Base-by-base conservation (phyloP, 140 eudicot species). In the Flaveria floridana region DNA sequence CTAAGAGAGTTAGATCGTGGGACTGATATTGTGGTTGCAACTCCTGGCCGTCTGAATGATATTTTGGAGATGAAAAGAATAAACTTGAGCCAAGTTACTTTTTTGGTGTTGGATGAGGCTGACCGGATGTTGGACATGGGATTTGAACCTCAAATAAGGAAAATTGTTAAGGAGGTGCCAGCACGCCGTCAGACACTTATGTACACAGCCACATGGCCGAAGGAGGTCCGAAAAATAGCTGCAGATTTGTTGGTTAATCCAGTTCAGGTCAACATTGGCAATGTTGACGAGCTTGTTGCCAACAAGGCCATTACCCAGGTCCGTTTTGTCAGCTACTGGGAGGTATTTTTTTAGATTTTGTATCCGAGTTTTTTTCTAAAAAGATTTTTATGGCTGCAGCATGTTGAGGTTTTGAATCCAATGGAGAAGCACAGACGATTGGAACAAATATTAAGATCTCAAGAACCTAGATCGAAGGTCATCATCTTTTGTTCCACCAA, bases 91-190 rank as follows among this genome's bases (percentile, higher is more conserved):
- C 99, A 94, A 81, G 85, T 94, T 51, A 84, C 99, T 2, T 94
- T 91, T 78, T 82, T 94, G 87, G 99, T 94, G 64, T 77, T 94
- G 74, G 99, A 94, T 66, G 99, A 94, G 82, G 99, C 99, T 11
- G 99, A 94, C 72, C 87, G 99, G 47, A 94, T 94, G 99, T 85
- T 94, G 76, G 99, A 94, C 84, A 94, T 94, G 99, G 99, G 99
- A 4, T 94, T 94, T 74, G 99, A 94, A 84, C 99, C 99, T 47
- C 99, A 94, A 75, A 94, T 94, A 15, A 85, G 97, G 73, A 94
- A 94, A 75, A 94, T 94, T 70, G 97, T 94, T 84, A 94, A 91
- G 72, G 92, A 87, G 83, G 84, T 94, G n/a, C 92, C 99, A 1
- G 75, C 89, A 65, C 90, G 88, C 13, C 89, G 99, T 66, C 99